Base-by-base conservation (phyloP, 768 basidiomycete genomes). In the Serendipita indica region DNA sequence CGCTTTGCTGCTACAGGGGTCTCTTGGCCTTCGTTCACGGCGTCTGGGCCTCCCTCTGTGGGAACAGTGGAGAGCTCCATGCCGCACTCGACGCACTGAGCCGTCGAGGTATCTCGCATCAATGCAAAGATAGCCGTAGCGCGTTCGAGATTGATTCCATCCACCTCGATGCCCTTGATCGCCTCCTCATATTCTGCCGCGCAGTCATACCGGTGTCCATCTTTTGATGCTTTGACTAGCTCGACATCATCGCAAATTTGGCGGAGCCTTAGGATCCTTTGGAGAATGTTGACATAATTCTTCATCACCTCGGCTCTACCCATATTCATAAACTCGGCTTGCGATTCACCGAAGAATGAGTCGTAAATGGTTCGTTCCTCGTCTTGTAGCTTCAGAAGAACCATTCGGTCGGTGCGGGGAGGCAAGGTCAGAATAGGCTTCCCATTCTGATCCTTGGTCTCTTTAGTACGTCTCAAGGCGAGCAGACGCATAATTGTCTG, bases 191-290 rank as follows among this genome's bases (percentile, higher is more conserved):
- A 91, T 30, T 82, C 80, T 43, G 72, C 74, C 60, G 72, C 72
- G 56, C 71, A 65, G 33, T 83, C 83, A 30, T 75, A 75, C 20
- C 68, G 65, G 69, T 27, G 28, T 59, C 72, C 75, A 7, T 68
- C 67, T 49, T 74, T 79, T 65, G 87, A 85, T 39, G 82, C 82
- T 65, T 85, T 78, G 3, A 97, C 86, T 33, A 97, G 77, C 65
- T 90, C 89, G 64, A 79, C 89, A 70, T 99, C 94, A 67, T 97
- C 92, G 71, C 96, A 99, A 52, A 98, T 98, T 73, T 98, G 94
- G 58, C 96, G 86, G 45, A 99, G 77, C 22, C 93, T 88, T 57
- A 99, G 75, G 60, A 98, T 89, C 75, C 93, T 92, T 71, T 97
- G 94, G 64, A 99, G 71, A 65, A 99, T 94, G 58, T 91, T 90